Base-by-base conservation (phyloP, 106 monocot species). In the Apostasia ramifera region DNA sequence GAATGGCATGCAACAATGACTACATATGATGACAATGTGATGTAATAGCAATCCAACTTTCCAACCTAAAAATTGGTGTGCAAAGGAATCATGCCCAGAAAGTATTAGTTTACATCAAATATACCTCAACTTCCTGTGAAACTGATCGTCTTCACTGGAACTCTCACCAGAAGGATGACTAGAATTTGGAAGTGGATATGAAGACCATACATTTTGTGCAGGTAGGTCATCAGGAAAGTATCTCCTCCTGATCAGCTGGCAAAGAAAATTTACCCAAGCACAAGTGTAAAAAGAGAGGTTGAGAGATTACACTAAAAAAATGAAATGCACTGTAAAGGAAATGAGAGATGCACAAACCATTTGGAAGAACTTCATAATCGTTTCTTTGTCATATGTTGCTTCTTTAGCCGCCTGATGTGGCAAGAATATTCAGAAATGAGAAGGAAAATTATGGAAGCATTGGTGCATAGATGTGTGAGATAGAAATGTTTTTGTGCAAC, bases 351-450 rank as follows among this genome's bases (percentile, higher is more conserved):
- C 26, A 67, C 75, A 47, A 37, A 91, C 94, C 91, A 88, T 83
- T 40, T 79, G 79, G 57, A 94, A 94, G 64, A 94, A 94, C 68
- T 88, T 94, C 12, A 73, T 80, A 48, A 94, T 58, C 66, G 94
- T 83, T 71, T 94, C 91, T 81, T 94, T 94, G 81, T 94, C 91
- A 74, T 79, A 94, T 84, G 83, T 83, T 72, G 71, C 94, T 80
- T 88, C 88, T 81, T 85, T 94, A 1, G 91, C 91, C 75, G 94
- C 94, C 94, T 89, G 83, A 47, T 50, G 73, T 75, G 57, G 72
- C 65, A n/a, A 65, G 1, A 59, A 50, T 5, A 74, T 70, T 41
- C 45, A 53, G 12, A 38, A 60, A 6, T 73, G 55, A 75, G 43
- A 43, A 40, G 38, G 45, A 42, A 44, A 62, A 44, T 62, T 13